Evolutionary conservation across 2,329 filamentous ascomycete genomes (phyloP).

Genomic region (Neobulgaria alba): DNA sequence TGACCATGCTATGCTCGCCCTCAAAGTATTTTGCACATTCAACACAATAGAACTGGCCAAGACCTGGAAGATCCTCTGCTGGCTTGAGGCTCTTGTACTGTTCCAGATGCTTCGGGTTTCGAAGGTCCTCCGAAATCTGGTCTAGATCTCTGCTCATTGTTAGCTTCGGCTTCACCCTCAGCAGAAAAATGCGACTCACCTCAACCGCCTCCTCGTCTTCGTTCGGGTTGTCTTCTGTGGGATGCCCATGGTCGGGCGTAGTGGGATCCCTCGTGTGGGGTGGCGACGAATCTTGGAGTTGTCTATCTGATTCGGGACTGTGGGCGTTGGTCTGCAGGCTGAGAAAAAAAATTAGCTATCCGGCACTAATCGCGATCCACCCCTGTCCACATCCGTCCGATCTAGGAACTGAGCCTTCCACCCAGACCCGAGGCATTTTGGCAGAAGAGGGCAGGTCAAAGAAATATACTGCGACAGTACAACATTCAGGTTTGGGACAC

Average conservation of each 20-base stretch:
- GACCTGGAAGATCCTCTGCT: slow-evolving; percentile 75
- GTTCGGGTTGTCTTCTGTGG: slow-evolving; percentile 56
- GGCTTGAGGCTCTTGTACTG: slow-evolving; percentile 73
- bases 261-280: no score
- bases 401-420: no score
- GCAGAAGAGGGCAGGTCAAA: no score
- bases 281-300: neutral
- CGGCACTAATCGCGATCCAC: no score
- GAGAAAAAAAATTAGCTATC: neutral
- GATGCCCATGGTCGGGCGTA: slow-evolving; percentile 33
- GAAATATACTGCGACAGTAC: no score
- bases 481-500: no score
- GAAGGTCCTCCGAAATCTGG: slow-evolving; percentile 78
- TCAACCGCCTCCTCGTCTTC: slow-evolving; percentile 65
- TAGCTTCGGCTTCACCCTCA: neutral
- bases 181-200: slow-evolving; percentile 35
- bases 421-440: no score
- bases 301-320: neutral
- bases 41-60: slow-evolving; percentile 80
- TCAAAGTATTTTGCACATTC: slow-evolving; percentile 98
- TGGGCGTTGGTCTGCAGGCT: neutral
- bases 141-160: slow-evolving; percentile 67
- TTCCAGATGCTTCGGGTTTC: slow-evolving; percentile 68
- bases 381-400: no score
- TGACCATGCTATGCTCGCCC: slow-evolving; percentile 63